Base-by-base conservation (phyloP, 352 stramenopile species). In the Elongisporangium prolatum region DNA sequence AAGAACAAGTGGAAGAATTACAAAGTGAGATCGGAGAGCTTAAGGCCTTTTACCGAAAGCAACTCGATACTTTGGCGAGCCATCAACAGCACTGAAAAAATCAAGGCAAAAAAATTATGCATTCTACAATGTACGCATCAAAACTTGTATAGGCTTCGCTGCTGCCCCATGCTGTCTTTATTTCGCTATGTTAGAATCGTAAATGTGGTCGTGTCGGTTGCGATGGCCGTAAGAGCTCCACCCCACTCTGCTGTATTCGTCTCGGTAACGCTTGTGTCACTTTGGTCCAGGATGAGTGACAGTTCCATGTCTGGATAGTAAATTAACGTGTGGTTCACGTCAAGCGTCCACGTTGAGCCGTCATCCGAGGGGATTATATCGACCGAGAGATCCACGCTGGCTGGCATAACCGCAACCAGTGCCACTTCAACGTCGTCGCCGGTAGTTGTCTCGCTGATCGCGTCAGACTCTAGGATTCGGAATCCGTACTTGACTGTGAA, bases 1-100 rank as follows among this genome's bases (percentile, higher is more conserved):
- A 94, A 57, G 85, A 94, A 59, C 82, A 94, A 48, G 79, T 94
- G 10, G 85, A 94, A 56, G 85, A 94, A 52, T 54, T 94, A 9
- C 82, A 92, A 59, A 60, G 76, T 2, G 83, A 94, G 56, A 80
- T 94, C 8, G 68, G 72, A 20, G 82, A 92, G 52, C 80, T 91
- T 37, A 91, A 92, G 56, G 73, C 75, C 13, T 87, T 94, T 50
- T 94, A 94, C 59, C 60, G 74, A 37, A 87, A 91, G 52, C 81
- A 91, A 20, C 69, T 91, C 1, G 81, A 91, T 65, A 87, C 79
- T 16, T 60, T 91, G 25, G 80, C 80, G 11, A 67, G 74, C 1
- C 67, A 84, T 56, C 55, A 68, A 37, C 50, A 73, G 13, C 61
- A 74, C 20, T 67, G 18, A 44, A 7, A 49, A 61, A 40, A 58